A percentile compares a stretch with the other conserved stretches of the same genome.
These are phyloP conservation scores for Leucaena leucocephala DNA, from an alignment of 306 rosid genomes.

Conservation along the genomic window DNA sequence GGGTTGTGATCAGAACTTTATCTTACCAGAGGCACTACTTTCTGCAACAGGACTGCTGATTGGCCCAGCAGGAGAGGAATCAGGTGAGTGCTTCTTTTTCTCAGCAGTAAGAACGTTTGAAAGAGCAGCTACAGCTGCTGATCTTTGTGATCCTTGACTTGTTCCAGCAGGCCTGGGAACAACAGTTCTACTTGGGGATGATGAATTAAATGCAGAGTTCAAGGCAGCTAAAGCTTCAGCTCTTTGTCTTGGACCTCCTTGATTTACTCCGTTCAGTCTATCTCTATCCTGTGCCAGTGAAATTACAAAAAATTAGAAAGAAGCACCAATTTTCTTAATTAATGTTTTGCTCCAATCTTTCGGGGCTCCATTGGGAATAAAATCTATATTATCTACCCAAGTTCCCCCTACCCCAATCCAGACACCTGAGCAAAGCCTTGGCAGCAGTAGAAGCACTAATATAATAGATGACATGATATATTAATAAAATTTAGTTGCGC, in stretches of 20 bases:
- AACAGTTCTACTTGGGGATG: slow-evolving; percentile 52
- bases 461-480: not conserved
- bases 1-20: not conserved
- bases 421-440: not conserved
- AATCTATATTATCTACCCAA: not conserved
- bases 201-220: slow-evolving; percentile 78
- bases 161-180: slow-evolving; percentile 55
- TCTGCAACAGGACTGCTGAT: slow-evolving; percentile 67
- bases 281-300: slow-evolving; percentile 70
- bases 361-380: not conserved
- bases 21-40: slow-evolving; percentile 59
- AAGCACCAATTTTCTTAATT: slow-evolving; percentile 2
- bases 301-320: slow-evolving; percentile 31
- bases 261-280: slow-evolving; percentile 65
- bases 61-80: slow-evolving; percentile 65
- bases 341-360: not conserved
- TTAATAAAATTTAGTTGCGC: not conserved
- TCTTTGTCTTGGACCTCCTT: slow-evolving; percentile 92
- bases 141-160: slow-evolving; percentile 90
- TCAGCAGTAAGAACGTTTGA: slow-evolving; percentile 93
- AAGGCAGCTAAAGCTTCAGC: slow-evolving; percentile 98
- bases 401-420: not conserved
- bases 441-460: not conserved
- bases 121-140: slow-evolving; percentile 99
- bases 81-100: slow-evolving; percentile 68